Evolutionary conservation across 2,329 filamentous ascomycete genomes (phyloP).

Genomic region (Annulohypoxylon truncatum): DNA sequence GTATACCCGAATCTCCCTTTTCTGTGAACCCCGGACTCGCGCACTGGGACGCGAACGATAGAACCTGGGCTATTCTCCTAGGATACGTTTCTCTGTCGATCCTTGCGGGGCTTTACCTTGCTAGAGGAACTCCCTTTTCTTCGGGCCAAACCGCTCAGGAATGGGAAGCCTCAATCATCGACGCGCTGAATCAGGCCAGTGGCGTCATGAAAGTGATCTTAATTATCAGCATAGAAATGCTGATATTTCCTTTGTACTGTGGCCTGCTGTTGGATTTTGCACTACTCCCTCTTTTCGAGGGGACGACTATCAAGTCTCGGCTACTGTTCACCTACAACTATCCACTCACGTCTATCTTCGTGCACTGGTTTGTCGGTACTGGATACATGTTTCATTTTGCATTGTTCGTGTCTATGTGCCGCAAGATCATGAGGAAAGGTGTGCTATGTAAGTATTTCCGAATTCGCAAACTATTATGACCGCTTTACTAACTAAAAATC

Average conservation of each 20-base stretch:
- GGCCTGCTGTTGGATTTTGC: conserved; percentile 90
- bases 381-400: conserved; percentile 99
- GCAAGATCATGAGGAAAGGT: conserved; percentile 94
- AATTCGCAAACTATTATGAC: conserved; percentile 2
- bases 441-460: conserved; percentile 79
- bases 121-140: conserved; percentile 76
- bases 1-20: conserved; percentile 54
- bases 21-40: conserved; percentile 68
- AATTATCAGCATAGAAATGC: conserved; percentile 99
- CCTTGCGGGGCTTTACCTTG: conserved; percentile 82
- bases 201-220: conserved; percentile 98
- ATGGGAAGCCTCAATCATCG: conserved; percentile 82
- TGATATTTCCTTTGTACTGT: conserved; percentile 95
- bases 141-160: conserved; percentile 65
- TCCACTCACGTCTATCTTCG: conserved; percentile 91
- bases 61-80: conserved; percentile 77
- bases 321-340: conserved; percentile 81
- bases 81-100: conserved; percentile 84
- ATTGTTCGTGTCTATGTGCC: conserved; percentile 97
- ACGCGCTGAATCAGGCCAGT: conserved; percentile 89
- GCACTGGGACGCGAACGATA: conserved; percentile 74
- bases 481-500: conserved; percentile 47
- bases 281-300: conserved; percentile 87
- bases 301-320: conserved; percentile 80
- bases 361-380: conserved; percentile 98